phyloP scores from a whole-genome alignment of 768 basidiomycete species.

The Tricholoma flavovirens region DNA sequence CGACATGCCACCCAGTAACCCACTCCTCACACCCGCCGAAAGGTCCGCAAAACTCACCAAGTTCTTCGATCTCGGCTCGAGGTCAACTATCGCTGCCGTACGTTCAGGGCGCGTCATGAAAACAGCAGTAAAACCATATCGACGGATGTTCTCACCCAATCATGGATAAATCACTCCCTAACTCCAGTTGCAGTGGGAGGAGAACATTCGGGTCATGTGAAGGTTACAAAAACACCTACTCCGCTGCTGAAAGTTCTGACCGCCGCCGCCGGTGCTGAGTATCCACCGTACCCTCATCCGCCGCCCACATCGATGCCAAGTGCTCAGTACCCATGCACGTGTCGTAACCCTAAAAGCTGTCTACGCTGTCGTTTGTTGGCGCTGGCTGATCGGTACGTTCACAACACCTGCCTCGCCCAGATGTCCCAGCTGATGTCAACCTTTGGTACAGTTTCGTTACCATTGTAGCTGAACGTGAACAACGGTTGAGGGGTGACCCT shows the following conservation, averaged over 20 bases:
- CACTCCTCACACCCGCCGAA: neutral
- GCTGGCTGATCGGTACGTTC: conserved; percentile 6
- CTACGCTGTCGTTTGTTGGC: conserved; percentile 4
- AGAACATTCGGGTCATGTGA: neutral
- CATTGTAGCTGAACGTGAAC: conserved; percentile 5
- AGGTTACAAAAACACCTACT: neutral
- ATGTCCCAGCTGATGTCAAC: neutral
- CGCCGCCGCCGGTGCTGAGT: neutral
- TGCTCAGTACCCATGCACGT: conserved; percentile 1
- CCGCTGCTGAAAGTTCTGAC: neutral
- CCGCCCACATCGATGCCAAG: neutral
- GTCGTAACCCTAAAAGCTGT: conserved; percentile 2
- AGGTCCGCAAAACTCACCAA: neutral
- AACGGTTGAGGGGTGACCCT: neutral
- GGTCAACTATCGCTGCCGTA: neutral
- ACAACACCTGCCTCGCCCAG: too few species aligned
- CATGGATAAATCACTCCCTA: neutral
- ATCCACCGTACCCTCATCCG: neutral
- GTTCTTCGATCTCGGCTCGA: neutral
- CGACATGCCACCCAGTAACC: neutral
- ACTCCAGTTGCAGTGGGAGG: neutral
- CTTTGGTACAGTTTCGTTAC: neutral
- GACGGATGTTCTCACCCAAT: neutral
- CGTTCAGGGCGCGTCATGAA: conserved; percentile 2
- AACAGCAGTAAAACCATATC: neutral